Evolutionary conservation across 2,329 filamentous ascomycete species (phyloP).

Genomic region (Penicillium sp.): DNA sequence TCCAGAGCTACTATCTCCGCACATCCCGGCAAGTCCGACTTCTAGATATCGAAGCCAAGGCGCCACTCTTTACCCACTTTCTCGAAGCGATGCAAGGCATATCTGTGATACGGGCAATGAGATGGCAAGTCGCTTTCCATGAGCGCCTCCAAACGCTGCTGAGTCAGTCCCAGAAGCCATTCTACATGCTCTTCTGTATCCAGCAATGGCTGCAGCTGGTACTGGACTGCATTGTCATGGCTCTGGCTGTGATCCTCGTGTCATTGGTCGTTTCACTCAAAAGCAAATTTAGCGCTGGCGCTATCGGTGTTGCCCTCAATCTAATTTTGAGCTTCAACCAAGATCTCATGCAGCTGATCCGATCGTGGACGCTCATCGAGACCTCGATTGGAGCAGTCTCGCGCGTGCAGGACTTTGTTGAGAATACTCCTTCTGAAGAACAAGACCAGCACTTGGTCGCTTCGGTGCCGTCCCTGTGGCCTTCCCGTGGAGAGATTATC

Average conservation of each 20-base stretch:
- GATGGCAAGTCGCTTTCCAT: constrained; percentile 45
- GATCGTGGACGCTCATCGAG: constrained; percentile 19
- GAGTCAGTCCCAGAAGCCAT: constrained; percentile 44
- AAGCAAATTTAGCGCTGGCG: constrained; percentile 39
- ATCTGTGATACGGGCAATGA: constrained; percentile 52
- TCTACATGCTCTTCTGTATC: constrained; percentile 46
- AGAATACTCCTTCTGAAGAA: too few relatives aligned
- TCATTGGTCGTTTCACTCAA: constrained; percentile 40
- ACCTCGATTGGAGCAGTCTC: constrained; percentile 1
- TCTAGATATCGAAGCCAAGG: constrained; percentile 31
- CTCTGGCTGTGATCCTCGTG: constrained; percentile 23
- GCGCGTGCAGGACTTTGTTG: background rate
- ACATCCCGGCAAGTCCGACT: constrained; percentile 50
- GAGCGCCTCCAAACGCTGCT: constrained; percentile 40
- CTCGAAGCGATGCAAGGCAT: constrained; percentile 51
- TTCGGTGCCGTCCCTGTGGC: too few relatives aligned
- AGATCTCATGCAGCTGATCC: constrained; percentile 43
- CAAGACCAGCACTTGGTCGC: too few relatives aligned
- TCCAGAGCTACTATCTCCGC: constrained; percentile 49
- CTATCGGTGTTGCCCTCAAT: constrained; percentile 48
- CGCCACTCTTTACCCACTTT: constrained; percentile 53
- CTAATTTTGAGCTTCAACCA: constrained; percentile 49
- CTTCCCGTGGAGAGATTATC: too few relatives aligned
- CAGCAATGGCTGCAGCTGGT: constrained; percentile 41
- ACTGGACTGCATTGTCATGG: constrained; percentile 26